These are phyloP conservation scores for Lentinula novae-zelandiae DNA, from an alignment of 1,284 basidiomycete species.

Conservation along the genomic window DNA sequence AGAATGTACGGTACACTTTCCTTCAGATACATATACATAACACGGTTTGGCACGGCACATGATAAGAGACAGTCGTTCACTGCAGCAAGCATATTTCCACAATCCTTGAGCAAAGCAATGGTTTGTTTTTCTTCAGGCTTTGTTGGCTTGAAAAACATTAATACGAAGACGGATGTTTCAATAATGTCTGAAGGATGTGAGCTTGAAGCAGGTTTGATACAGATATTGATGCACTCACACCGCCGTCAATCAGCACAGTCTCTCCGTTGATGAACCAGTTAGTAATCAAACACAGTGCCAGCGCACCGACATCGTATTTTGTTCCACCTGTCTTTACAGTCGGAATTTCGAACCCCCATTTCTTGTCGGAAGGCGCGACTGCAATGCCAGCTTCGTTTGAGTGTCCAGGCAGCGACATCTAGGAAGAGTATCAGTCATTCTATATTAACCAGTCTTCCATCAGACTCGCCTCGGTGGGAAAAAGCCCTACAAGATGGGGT, in stretches of 20 bases:
- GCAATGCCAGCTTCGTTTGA: slow-evolving; percentile 30
- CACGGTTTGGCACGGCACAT: too few species aligned
- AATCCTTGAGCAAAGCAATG: too few species aligned
- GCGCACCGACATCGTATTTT: slow-evolving; percentile 39
- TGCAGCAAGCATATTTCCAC: too few species aligned
- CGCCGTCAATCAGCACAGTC: slow-evolving; percentile 50
- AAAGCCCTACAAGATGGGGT: slow-evolving; percentile 12
- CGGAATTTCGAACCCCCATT: slow-evolving; percentile 31
- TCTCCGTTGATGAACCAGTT: slow-evolving; percentile 51
- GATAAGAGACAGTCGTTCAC: too few species aligned
- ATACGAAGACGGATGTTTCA: slow-evolving; percentile 40
- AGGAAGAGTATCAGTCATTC: background rate
- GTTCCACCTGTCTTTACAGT: slow-evolving; percentile 33
- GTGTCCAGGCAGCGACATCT: slow-evolving; percentile 27
- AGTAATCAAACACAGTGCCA: slow-evolving; percentile 42
- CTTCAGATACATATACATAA: too few species aligned
- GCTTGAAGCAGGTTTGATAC: background rate
- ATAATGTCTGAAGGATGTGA: slow-evolving; percentile 26
- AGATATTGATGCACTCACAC: slow-evolving; percentile 29
- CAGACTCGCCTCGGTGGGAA: slow-evolving; percentile 14
- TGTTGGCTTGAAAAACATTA: slow-evolving; percentile 16
- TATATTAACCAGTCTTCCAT: background rate
- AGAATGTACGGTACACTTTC: too few species aligned
- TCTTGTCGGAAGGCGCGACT: slow-evolving; percentile 18
- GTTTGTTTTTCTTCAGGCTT: background rate